Base-by-base conservation (phyloP, 2,329 filamentous ascomycete genomes). In the Bipolaris oryzae region DNA sequence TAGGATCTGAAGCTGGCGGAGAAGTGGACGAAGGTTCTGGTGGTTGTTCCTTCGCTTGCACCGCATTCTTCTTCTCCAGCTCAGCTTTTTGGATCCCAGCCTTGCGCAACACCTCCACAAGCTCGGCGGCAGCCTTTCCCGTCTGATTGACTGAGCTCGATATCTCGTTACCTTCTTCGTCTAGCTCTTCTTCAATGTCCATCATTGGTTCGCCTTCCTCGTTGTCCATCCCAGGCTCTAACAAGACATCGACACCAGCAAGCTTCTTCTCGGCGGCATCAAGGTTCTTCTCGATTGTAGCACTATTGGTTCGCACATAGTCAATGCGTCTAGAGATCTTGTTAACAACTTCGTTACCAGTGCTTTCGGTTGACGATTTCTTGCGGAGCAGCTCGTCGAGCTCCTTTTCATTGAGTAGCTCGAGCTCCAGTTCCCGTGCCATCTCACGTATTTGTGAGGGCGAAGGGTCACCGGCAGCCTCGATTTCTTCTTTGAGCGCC, bases 121-220 rank as follows among this genome's bases (percentile, higher is more conserved):
- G 80, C 63, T 90, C 85, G 7, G 86, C 81, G 16, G 89, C 85
- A 13, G 84, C 80, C 50, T 89, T 85, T 6, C 88, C 89, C 0
- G 92, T 89, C n/a, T 78, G 75, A 3, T 71, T 72, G 21, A 81
- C 64, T 1, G 72, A 76, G 62, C 77, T 78, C 1, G 79, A 90
- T 47, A 96, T 76, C 3, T 98, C 84, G 69, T 96, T 95, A 53
- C 88, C 95, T 10, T 96, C 86, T 7, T 97, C 93, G 70, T 98
- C 95, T 21, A 98, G 81, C 78, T 96, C 87, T 76, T 99, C 95
- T 52, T 92, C 82, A 63, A 99, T 98, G 68, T 98, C 95, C 31
- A 90, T 93, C 56, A 98, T 85, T 0, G 92, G 90, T 49, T 92
- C 80, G 1, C 87, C 88, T 11, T 87, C 87, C 58, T 90, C 89